Evolutionary conservation across 306 rosid species (phyloP).

Genomic region (Sesbania bispinosa): DNA sequence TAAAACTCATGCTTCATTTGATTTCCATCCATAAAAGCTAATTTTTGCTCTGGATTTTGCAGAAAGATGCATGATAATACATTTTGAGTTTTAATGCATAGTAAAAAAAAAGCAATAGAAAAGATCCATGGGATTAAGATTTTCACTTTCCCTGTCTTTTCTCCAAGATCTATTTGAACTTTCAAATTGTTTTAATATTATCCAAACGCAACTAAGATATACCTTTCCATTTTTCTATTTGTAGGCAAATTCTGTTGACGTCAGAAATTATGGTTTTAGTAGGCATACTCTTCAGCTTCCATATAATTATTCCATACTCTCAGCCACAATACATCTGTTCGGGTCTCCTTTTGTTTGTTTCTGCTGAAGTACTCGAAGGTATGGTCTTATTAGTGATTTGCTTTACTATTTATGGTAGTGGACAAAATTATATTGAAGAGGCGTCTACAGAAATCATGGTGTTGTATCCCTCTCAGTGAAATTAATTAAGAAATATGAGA

Average conservation of each 20-base stretch:
- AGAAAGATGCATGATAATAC: not conserved
- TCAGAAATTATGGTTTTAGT: constrained; percentile 77
- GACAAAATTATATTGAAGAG: not conserved
- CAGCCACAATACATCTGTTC: constrained; percentile 82
- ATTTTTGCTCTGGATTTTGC: not conserved
- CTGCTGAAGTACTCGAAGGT: constrained; percentile 99
- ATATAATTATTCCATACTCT: constrained; percentile 56
- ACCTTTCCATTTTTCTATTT: constrained; percentile 9
- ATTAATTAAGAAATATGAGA: too few relatives aligned
- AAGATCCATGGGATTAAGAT: not conserved
- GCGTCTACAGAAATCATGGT: not conserved
- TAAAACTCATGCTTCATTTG: not conserved
- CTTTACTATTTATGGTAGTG: constrained; percentile 16
- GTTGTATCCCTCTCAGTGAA: not conserved
- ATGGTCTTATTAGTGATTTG: constrained; percentile 30
- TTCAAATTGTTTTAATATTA: not conserved
- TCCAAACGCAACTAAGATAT: not conserved
- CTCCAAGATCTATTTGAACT: not conserved
- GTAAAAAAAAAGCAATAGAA: not conserved
- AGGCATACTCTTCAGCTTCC: constrained; percentile 79
- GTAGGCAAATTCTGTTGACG: constrained; percentile 85
- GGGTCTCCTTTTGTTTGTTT: constrained; percentile 90
- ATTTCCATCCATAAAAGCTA: not conserved
- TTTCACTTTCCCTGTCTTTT: not conserved
- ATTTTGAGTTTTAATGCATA: not conserved